A percentile compares a stretch with the other conserved stretches of the same genome.
Evolutionary conservation across 495 filamentous ascomycete species (phyloP).

Genomic region (Tuber melanosporum): DNA sequence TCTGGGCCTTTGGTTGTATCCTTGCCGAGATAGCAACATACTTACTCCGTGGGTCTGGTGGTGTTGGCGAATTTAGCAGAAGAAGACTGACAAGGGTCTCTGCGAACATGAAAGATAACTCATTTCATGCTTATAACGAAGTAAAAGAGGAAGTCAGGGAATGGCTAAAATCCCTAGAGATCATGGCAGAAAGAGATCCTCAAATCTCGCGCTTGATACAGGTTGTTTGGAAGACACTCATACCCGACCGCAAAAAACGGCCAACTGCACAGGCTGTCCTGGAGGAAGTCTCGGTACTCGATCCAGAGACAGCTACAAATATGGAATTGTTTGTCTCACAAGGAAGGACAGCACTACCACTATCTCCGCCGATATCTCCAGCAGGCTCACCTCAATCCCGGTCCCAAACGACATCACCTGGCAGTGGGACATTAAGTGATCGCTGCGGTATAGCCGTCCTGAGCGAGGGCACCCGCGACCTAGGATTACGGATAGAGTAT

Average conservation of each 20-base stretch:
- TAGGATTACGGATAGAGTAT: not conserved
- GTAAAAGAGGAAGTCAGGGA: constrained; percentile 6
- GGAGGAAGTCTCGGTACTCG: not conserved
- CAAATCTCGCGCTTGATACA: not conserved
- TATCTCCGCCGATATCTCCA: not conserved
- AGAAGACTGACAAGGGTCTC: not conserved
- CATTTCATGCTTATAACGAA: not conserved
- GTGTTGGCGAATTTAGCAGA: constrained; percentile 8
- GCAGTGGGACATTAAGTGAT: not conserved
- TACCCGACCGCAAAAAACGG: not conserved
- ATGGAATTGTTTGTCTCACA: not conserved
- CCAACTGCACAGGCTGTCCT: not conserved
- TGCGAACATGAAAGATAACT: not conserved
- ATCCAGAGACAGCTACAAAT: not conserved
- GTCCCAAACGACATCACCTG: not conserved
- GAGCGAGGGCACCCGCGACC: not conserved
- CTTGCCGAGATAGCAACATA: constrained; percentile 31
- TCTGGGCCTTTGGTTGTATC: constrained; percentile 41
- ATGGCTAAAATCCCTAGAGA: not conserved
- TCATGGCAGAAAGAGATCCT: not conserved
- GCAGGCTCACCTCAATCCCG: not conserved
- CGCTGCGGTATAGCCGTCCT: not conserved
- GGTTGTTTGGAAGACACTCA: not conserved
- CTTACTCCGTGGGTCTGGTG: constrained; percentile 1
- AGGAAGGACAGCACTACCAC: not conserved